Conservation (phyloP, 1,139 yeast genomes). For the Saccharomyces pastorianus region DNA sequence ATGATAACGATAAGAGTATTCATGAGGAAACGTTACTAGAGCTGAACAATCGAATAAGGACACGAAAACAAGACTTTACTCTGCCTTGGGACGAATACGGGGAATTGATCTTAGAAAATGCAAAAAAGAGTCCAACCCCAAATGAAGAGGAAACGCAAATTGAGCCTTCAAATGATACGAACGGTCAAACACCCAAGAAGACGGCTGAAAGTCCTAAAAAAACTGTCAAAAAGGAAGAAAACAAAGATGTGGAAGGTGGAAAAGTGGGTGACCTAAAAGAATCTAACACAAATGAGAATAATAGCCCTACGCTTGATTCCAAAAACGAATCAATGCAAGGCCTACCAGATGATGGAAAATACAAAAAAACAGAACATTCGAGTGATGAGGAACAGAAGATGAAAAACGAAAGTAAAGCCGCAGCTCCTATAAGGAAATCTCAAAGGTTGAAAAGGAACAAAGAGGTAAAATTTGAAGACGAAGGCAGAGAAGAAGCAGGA, state of each 20-base stretch:
- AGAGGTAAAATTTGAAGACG: not conserved
- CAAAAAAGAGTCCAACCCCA: conserved; percentile 21
- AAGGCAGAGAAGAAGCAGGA: conserved; percentile 7
- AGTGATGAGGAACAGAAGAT: not conserved
- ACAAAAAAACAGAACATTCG: not conserved
- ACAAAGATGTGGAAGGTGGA: too few species aligned
- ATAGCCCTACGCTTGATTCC: not conserved
- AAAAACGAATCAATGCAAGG: not conserved
- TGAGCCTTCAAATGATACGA: not conserved
- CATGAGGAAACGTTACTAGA: conserved; percentile 14
- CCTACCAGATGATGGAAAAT: conserved; percentile 2
- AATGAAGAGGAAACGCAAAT: conserved; percentile 3
- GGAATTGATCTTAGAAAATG: conserved; percentile 35
- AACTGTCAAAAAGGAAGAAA: too few species aligned
- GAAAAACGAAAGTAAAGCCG: not conserved
- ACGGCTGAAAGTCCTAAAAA: too few species aligned
- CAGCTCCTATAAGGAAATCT: not conserved
- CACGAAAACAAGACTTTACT: conserved; percentile 31
- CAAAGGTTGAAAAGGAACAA: not conserved
- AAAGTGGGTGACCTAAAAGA: not conserved
- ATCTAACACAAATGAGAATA: conserved; percentile 1
- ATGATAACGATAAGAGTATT: conserved; percentile 10
- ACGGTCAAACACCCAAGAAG: not conserved
- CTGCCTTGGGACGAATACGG: conserved; percentile 42
- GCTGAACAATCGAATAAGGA: conserved; percentile 14